Evolutionary conservation across 164 flowering plant genomes (phyloP), one percentile per base, ranked within the genome.

Genomic region (Dillenia turbinata): DNA sequence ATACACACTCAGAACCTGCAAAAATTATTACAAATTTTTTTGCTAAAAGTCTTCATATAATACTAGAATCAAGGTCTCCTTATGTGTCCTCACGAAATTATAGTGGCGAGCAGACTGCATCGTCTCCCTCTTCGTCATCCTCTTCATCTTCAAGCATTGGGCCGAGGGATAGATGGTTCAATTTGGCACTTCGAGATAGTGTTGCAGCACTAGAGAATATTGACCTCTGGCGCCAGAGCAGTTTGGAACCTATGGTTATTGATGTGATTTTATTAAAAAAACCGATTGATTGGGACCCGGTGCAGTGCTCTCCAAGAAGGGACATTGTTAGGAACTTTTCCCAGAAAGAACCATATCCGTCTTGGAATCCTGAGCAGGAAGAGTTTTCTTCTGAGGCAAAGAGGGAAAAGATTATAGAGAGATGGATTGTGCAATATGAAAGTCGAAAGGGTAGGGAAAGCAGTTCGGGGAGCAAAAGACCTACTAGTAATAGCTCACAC

Each of bases 391-490:
- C 51, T 49, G 85, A 78, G 64, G 49, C 19, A 14, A 80, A 66
- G 74, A 81, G 61, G 55, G 95, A 91, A 60, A 85, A 70, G 76
- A 70, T 91, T 45, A 73, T 91, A 16, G 98, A 94, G 88, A 89
- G 98, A 68, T 94, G 98, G 98, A 61, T 85, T 17, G 75, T 94
- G 62, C 91, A 94, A 64, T 86, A 86, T 75, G 96, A 94, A 75
- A 78, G 69, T 64, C 72, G 79, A 62, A 86, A 72, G 79, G 59
- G 56, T 40, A 81, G 68, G 71, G 86, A 81, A 56, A 15, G 47
- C 59, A 60, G 57, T 50, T 52, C 76, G 0, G 82, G 78, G 45
- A 70, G 69, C 56, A 87, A 81, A 76, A 83, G 86, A 64, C 69
- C 75, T 1, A 78, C 78, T 60, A 63, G 68, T 47, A 65, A 71